Base-by-base conservation (phyloP, 768 basidiomycete genomes). In the Suillus bovinus region DNA sequence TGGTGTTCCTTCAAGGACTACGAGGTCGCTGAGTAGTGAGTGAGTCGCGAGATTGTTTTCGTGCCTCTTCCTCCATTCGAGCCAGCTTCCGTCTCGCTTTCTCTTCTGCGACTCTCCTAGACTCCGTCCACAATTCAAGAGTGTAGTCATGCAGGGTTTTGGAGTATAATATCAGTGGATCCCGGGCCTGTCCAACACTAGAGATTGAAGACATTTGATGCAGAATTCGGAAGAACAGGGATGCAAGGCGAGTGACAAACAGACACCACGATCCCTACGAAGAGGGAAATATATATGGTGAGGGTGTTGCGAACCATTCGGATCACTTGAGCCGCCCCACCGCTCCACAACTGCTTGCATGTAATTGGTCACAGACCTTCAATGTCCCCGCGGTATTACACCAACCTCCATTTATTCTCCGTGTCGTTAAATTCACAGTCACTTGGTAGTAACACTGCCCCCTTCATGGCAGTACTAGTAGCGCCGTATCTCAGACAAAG, bases 121-220 rank as follows among this genome's bases (percentile, higher is more conserved):
- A 86, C 69, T 89, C 86, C 57, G 84, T 83, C 87, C 88, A 89
- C 56, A 88, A 79, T 46, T 71, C 79, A 57, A 89, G 80, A 33
- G 89, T 90, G 64, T 88, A 89, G 61, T 87, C 80, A 70, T 89
- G 86, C 38, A 90, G 75, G 49, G 86, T 80, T 67, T 83, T 85
- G 20, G 89, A 84, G 68, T 90, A 90, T 39, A 78, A 78, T 53
- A 78, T 69, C 67, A 88, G 74, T 9, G 82, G 79, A 65, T 76
- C 70, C n/a, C n/a, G n/a, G n/a, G n/a, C n/a, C 29, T 64, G 67
- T 63, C 39, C 27, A 41, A 54, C 58, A 24, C 10, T 53, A 38
- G 55, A 9, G 2, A 63, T 50, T 24, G 74, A 42, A 31, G 66
- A 24, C 50, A 60, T 44, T 60, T 54, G 71, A 24, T 33, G 60